Evolutionary conservation across 2,329 filamentous ascomycete species (phyloP), one percentile per base, ranked within the genome.

Genomic region (Exophiala sp.): DNA sequence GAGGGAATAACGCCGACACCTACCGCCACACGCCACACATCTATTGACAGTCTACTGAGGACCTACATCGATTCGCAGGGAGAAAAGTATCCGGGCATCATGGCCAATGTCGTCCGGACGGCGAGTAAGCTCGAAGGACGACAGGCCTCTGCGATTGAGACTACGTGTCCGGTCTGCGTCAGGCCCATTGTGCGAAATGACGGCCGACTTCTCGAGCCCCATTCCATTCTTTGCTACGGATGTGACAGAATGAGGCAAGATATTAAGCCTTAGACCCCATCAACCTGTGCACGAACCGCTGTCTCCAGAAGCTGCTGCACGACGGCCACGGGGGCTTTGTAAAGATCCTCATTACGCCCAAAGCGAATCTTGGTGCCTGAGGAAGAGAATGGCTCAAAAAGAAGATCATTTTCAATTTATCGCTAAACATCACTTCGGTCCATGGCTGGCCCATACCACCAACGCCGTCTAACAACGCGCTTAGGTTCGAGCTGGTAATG

Each of bases 91-190:
- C 87, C 90, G 2, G 88, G 86, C 48, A 88, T 97, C 48, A 90
- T 98, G 58, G 85, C 90, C 24, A 98, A 98, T 65, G 93, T 98
- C 8, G 91, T 96, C 3, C 81, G 88, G 55, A 98, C 91, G 27
- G 84, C 86, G n/a, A 83, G 82, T 44, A 95, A 94, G 68, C 75
- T 97, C 34, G 73, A 82, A 39, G 58, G 55, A 1, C 60, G 60
- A 41, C 24, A 47, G 11, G 14, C 44, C 7, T 27, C 22, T 8
- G 42, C 41, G 2, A 37, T 94, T 88, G 62, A 75, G 77, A 27
- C 65, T 91, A 7, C 95, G 88, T 66, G 79, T 79, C 43, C 79
- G 85, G 68, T 78, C 76, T 54, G 50, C 27, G 39, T 44, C n/a
- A 49, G 43, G 44, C 51, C 48, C 5, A 43, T 43, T 9, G 27